Evolutionary conservation across 495 filamentous ascomycete genomes (phyloP), one percentile per base, ranked within the genome.

Genomic region (Podospora pseudopauciseta): DNA sequence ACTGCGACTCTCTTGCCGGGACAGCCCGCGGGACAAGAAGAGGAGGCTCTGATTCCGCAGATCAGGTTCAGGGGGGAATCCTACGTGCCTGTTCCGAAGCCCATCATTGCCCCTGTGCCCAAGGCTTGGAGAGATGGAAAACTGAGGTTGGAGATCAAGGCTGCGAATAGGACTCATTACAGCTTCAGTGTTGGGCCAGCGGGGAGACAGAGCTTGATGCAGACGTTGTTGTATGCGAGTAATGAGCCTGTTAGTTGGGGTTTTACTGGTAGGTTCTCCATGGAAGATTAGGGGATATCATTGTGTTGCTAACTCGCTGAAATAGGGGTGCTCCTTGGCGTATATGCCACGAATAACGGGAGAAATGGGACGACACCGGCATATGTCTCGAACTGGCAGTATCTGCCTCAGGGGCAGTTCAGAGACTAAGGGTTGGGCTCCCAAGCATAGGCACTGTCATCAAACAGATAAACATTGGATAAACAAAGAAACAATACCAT

Each of bases 341-440:
- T 82, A 13, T 87, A 85, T 67, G 79, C 80, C 64, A 87, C 85
- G n/a, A 83, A 75, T 53, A 86, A 86, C 67, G 83, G 83, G 0
- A 75, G 79, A 9, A 70, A 77, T 20, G 79, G 79, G 23, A 80
- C 67, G 0, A 78, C 78, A 32, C 73, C 76, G 32, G 81, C 78
- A 20, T 84, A 84, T 69, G 70, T 86, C 23, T 75, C 73, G 11
- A 74, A 81, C 20, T 85, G 83, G 84, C 72, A 70, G 65, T 87
- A 86, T 68, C 67, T 60, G 3, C 77, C 77, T 26, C 67, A 78
- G 66, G 81, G 77, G 9, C 81, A 85, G 73, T 79, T 79, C 54
- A 72, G 77, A 53, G 75, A 80, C 55, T 80, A 55, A 71, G 39
- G 13, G 2, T 49, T 49, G 2, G 9, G 9, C 9, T 49, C 39